A percentile compares a stretch with the other conserved stretches of the same genome.
These are phyloP conservation scores for Triadica sebifera DNA, from an alignment of 345 rosid genomes.

Conservation along the genomic window DNA sequence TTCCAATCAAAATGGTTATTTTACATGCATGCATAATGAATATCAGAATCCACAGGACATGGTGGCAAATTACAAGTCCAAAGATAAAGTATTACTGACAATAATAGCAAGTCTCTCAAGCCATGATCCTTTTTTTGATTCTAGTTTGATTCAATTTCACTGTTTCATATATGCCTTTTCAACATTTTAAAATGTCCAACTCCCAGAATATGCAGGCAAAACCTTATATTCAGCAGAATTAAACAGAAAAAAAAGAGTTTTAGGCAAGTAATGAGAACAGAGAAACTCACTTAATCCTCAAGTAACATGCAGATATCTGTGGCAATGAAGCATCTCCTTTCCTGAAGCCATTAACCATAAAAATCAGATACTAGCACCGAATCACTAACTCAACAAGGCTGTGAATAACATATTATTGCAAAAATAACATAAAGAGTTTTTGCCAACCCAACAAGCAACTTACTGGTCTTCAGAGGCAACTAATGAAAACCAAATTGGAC, in stretches of 20 bases:
- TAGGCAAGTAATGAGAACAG: conserved; percentile 2
- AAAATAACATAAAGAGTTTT: not conserved
- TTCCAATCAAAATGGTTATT: not conserved
- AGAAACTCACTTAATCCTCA: conserved; percentile 74
- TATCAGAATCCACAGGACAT: not conserved
- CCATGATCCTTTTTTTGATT: not conserved
- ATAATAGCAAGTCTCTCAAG: conserved; percentile 5
- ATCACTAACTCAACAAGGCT: conserved; percentile 1
- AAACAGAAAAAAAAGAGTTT: not conserved
- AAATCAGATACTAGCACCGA: conserved; percentile 15
- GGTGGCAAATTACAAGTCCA: too few relatives aligned
- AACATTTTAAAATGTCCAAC: not conserved
- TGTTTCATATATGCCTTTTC: not conserved
- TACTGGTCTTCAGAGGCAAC: conserved; percentile 86
- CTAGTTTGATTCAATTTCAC: not conserved
- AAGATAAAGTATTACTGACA: too few relatives aligned
- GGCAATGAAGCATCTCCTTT: conserved; percentile 75
- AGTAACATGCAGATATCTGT: conserved; percentile 70
- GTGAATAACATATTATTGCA: not conserved
- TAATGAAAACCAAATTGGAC: conserved; percentile 94
- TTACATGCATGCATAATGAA: not conserved
- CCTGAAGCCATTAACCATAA: conserved; percentile 48
- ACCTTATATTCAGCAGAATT: not conserved
- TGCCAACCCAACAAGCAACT: conserved; percentile 31
- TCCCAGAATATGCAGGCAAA: conserved; percentile 5